phyloP scores from a whole-genome alignment of 1,139 yeast genomes.

The Nakaseomyces kungkrabaensis region DNA sequence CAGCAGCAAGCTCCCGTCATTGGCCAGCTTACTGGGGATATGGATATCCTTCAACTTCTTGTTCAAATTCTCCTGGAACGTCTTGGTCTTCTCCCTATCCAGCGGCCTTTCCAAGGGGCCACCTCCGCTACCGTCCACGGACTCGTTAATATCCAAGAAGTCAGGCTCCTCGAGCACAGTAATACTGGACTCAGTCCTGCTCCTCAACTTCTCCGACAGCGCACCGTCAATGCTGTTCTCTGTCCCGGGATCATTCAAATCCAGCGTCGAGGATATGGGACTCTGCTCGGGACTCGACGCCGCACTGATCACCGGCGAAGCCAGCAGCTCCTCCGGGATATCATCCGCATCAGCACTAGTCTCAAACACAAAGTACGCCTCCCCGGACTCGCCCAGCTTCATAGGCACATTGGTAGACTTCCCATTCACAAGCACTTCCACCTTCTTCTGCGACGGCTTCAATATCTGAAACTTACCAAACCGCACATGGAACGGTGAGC shows the following conservation, averaged over 20 bases:
- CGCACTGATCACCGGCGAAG: slow-evolving; percentile 90
- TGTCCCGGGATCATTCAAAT: slow-evolving; percentile 12
- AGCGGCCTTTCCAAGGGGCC: not conserved
- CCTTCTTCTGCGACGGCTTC: slow-evolving; percentile 94
- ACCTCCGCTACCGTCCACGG: not conserved
- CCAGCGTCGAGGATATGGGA: slow-evolving; percentile 35
- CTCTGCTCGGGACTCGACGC: slow-evolving; percentile 54
- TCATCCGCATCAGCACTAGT: slow-evolving; percentile 47
- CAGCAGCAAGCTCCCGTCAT: slow-evolving; percentile 80
- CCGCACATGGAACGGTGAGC: slow-evolving; percentile 94
- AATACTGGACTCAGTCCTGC: slow-evolving; percentile 1
- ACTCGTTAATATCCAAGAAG: slow-evolving; percentile 34
- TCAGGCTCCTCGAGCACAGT: slow-evolving; percentile 44
- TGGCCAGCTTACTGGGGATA: slow-evolving; percentile 81
- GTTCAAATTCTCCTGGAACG: slow-evolving; percentile 45
- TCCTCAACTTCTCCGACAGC: not conserved
- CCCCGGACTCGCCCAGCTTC: slow-evolving; percentile 97
- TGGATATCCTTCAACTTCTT: slow-evolving; percentile 56
- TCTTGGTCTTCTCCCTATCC: slow-evolving; percentile 18
- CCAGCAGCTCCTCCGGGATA: slow-evolving; percentile 69
- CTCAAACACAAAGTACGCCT: slow-evolving; percentile 93
- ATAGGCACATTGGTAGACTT: slow-evolving; percentile 75
- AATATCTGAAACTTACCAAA: slow-evolving; percentile 89
- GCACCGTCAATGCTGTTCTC: slow-evolving; percentile 1
- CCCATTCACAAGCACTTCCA: slow-evolving; percentile 79